Conservation (phyloP, 495 filamentous ascomycete species). For the Daldinia childiae region DNA sequence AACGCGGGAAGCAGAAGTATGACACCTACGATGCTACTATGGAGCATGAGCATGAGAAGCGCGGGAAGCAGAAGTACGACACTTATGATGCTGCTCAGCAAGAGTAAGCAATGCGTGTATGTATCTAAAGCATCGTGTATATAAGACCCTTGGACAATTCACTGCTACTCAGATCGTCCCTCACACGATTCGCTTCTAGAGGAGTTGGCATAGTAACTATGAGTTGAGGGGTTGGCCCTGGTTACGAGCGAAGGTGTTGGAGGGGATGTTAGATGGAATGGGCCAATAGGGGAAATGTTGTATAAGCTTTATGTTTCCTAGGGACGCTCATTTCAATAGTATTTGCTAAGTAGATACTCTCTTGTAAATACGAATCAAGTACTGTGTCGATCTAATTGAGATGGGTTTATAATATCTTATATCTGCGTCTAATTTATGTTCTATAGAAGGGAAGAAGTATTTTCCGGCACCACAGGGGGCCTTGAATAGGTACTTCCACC, state of each 20-base stretch:
- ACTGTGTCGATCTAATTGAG: not conserved
- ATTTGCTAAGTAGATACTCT: not conserved
- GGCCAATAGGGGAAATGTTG: not conserved
- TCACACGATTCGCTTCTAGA: not conserved
- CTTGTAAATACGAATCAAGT: not conserved
- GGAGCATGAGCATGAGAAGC: not conserved
- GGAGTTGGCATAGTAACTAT: not conserved
- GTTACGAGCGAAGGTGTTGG: not conserved
- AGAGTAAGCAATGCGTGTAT: not conserved
- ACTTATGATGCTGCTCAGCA: not conserved
- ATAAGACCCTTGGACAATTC: not conserved
- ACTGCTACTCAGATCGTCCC: not conserved
- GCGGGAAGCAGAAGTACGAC: not conserved
- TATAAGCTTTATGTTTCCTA: not conserved
- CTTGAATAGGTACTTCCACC: too few species aligned
- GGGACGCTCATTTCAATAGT: not conserved
- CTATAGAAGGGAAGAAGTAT: not conserved
- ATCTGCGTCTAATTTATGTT: not conserved
- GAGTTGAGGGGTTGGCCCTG: not conserved
- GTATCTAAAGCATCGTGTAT: not conserved
- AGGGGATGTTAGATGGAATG: not conserved
- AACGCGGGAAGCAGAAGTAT: not conserved
- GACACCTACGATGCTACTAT: not conserved
- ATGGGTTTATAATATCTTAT: not conserved
- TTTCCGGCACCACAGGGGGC: not conserved